Base-by-base conservation (phyloP, 495 filamentous ascomycete species). In the Poronia punctata region DNA sequence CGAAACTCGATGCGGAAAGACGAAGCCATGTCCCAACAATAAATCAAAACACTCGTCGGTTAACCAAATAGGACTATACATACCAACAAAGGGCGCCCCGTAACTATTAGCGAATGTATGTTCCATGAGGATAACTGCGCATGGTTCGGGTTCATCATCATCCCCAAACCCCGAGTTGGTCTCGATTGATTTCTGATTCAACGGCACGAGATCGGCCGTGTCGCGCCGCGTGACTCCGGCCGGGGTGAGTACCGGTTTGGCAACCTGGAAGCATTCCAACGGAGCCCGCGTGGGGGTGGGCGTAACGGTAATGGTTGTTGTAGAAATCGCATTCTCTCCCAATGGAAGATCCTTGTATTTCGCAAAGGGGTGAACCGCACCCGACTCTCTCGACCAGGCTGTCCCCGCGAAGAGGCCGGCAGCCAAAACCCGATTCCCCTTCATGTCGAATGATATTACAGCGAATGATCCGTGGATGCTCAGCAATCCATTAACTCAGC, bases 71-170 rank as follows among this genome's bases (percentile, higher is more conserved):
- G 17, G 41, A 31, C 16, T 49, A 38, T 16, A 17, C 40, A 60
- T 64, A 86, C 88, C 86, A 50, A 92, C 74, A 48, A 83, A 95
- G 1, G 88, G 89, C 18, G 70, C 50, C 10, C 83, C 84, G 50
- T 95, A 95, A 48, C 84, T 89, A 48, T 60, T 80, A 2, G 69
- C 85, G 62, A 94, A 95, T 1, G 71, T 70, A 61, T 88, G 75
- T 7, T 81, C 61, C 79, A 93, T 87, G 28, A 95, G 61, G 4
- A 40, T 17, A 10, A 40, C 43, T 4, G 35, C 11, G 27, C 43
- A 46, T 11, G 43, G 17, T 19, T 19, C 16, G 10, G 5, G 14
- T 7, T 9, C 18, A 76, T 36, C 1, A 77, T 43, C 26, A 66
- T 61, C 50, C 79, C 83, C 44, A 51, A 52, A 24, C 50, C 45